These are phyloP conservation scores for Trichocomaceae sp. DNA, from an alignment of 2,329 filamentous ascomycete genomes.

Conservation along the genomic window DNA sequence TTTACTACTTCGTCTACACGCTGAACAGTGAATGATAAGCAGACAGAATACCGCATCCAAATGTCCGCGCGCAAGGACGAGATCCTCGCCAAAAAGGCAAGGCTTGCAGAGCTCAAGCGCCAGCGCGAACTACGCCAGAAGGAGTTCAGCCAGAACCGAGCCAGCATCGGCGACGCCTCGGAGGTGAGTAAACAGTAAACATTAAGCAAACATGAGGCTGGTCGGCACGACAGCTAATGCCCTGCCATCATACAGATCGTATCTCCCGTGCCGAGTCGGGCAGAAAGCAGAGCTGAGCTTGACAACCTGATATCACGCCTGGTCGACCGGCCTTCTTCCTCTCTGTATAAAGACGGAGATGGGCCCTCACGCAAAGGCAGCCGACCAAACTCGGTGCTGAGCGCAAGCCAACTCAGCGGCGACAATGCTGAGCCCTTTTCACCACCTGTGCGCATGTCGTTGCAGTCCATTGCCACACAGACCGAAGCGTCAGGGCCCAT, in stretches of 20 bases:
- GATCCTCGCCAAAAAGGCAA: conserved; percentile 92
- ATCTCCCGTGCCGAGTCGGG: conserved; percentile 63
- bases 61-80: conserved; percentile 91
- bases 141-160: conserved; percentile 64
- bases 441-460: conserved; percentile 31
- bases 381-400: conserved; percentile 79
- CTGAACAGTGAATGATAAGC: too few relatives aligned
- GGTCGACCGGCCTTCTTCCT: conserved; percentile 68
- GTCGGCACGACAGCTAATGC: background rate
- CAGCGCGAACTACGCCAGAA: conserved; percentile 78
- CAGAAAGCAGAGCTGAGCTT: conserved; percentile 62
- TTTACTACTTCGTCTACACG: too few relatives aligned
- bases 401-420: conserved; percentile 71
- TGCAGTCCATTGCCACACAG: conserved; percentile 52
- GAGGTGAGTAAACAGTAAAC: conserved; percentile 76
- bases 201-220: background rate
- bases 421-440: conserved; percentile 46
- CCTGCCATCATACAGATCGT: conserved; percentile 49
- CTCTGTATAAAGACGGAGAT: conserved; percentile 51
- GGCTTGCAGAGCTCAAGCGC: conserved; percentile 90
- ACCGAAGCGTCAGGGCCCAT: conserved; percentile 67
- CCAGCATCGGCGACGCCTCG: conserved; percentile 59
- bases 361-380: conserved; percentile 52
- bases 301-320: conserved; percentile 80
- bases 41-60: too few relatives aligned